Conservation (phyloP, 2,329 filamentous ascomycete genomes). For the Ceratocystis albifundus region DNA sequence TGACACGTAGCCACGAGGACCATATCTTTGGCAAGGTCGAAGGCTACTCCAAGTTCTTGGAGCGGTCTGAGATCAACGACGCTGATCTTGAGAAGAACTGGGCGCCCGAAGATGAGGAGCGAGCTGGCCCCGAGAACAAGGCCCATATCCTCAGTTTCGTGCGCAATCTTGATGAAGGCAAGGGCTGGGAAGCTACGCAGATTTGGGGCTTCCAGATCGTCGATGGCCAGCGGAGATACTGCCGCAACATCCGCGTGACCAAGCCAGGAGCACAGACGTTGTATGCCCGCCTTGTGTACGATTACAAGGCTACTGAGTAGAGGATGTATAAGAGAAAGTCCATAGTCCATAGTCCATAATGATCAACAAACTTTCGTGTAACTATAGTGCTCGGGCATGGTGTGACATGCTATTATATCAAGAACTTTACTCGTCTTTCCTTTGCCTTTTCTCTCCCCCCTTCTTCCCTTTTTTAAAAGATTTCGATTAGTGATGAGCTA, state of each 20-base stretch:
- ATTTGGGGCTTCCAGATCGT: constrained; percentile 50
- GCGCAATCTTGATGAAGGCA: constrained; percentile 35
- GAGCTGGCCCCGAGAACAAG: constrained; percentile 45
- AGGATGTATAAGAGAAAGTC: neutral
- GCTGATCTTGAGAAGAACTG: constrained; percentile 48
- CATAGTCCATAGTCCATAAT: constrained; percentile 6
- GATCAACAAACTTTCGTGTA: neutral
- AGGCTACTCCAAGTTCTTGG: constrained; percentile 46
- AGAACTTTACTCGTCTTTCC: neutral
- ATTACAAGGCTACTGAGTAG: constrained; percentile 32
- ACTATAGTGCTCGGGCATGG: neutral
- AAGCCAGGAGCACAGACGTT: constrained; percentile 39
- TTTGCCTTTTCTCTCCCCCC: neutral
- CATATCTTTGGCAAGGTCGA: constrained; percentile 65
- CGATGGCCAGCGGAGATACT: constrained; percentile 42
- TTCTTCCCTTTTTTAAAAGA: neutral
- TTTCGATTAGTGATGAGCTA: constrained; percentile 3
- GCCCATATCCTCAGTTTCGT: constrained; percentile 56
- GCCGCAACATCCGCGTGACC: constrained; percentile 42
- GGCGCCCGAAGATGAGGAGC: constrained; percentile 42
- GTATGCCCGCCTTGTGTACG: constrained; percentile 45
- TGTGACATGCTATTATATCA: constrained; percentile 1
- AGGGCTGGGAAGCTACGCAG: constrained; percentile 46
- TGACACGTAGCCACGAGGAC: constrained; percentile 55
- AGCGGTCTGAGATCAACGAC: constrained; percentile 40